A percentile compares a stretch with the other conserved stretches of the same genome.
Evolutionary conservation across 495 filamentous ascomycete species (phyloP).

Genomic region (Penicillium samsonianum): DNA sequence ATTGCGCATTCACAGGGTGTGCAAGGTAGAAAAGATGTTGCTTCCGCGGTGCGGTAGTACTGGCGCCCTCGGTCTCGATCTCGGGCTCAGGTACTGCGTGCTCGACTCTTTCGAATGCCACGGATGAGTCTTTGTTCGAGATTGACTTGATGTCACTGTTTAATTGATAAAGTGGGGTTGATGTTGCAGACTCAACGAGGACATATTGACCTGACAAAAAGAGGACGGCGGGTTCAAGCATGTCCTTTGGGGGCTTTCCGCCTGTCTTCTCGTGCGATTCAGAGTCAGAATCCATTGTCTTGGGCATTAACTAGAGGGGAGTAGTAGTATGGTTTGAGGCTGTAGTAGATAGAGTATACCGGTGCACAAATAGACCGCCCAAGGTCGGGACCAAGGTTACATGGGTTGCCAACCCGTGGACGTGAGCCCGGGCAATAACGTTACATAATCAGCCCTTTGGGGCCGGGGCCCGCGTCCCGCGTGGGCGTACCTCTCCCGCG

Average conservation of each 20-base stretch:
- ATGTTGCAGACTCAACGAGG: background rate
- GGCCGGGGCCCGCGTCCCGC: no score
- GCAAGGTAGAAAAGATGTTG: conserved; percentile 19
- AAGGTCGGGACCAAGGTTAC: no score
- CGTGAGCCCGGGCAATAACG: background rate
- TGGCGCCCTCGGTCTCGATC: background rate
- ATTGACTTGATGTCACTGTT: conserved; percentile 7
- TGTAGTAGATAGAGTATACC: background rate
- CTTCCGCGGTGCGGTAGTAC: background rate
- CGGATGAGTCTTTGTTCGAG: conserved; percentile 2
- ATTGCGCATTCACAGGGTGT: conserved; percentile 20
- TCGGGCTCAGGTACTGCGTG: background rate
- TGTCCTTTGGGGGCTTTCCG: background rate
- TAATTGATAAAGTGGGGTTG: background rate
- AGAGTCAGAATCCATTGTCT: conserved; percentile 4
- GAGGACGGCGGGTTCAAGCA: conserved; percentile 1
- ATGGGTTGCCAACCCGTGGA: background rate
- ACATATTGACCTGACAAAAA: background rate
- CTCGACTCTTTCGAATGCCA: conserved; percentile 8
- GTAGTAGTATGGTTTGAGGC: background rate
- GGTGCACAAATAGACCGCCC: background rate
- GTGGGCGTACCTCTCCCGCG: background rate
- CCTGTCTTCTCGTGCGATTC: background rate
- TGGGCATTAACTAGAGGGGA: no score
- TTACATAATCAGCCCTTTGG: background rate